Evolutionary conservation across 1,284 basidiomycete genomes (phyloP).

Genomic region (Microbotryum violaceum): DNA sequence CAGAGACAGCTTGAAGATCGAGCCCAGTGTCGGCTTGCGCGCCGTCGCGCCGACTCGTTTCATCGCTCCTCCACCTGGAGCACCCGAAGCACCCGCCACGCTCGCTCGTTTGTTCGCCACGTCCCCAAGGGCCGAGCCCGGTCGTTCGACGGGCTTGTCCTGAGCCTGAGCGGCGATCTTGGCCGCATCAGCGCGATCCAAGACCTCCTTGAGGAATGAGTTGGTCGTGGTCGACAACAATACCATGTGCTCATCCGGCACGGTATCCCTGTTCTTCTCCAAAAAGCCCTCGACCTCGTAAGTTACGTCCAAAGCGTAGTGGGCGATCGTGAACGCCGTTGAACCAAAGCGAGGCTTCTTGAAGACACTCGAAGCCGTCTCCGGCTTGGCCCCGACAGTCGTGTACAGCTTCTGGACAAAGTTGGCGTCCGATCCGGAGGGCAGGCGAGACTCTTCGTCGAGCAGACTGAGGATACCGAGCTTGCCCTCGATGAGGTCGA

Average conservation of each 20-base stretch:
- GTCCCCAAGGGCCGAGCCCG: conserved; percentile 14
- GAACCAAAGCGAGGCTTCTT: conserved; percentile 98
- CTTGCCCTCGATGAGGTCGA: conserved; percentile 96
- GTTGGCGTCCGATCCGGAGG: conserved; percentile 83
- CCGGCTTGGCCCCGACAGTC: conserved; percentile 70
- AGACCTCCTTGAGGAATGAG: conserved; percentile 84
- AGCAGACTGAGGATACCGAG: conserved; percentile 89
- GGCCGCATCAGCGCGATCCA: conserved; percentile 77
- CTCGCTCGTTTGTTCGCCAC: conserved; percentile 54
- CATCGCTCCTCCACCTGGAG: conserved; percentile 27
- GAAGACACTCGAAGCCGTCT: conserved; percentile 73
- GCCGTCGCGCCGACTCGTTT: conserved; percentile 61
- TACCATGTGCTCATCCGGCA: conserved; percentile 93
- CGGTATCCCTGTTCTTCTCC: conserved; percentile 98
- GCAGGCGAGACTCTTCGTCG: conserved; percentile 96
- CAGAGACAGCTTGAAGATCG: conserved; percentile 94
- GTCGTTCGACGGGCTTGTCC: conserved; percentile 24
- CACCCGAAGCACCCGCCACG: conserved; percentile 47
- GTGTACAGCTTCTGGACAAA: conserved; percentile 89
- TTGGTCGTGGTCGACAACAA: conserved; percentile 81
- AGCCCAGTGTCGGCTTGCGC: conserved; percentile 92
- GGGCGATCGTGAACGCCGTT: conserved; percentile 93
- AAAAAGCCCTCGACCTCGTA: conserved; percentile 98
- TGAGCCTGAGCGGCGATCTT: conserved; percentile 41
- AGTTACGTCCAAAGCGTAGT: conserved; percentile 96